Evolutionary conservation across 257 asterid species (phyloP).

Genomic region (Solanum acaule): DNA sequence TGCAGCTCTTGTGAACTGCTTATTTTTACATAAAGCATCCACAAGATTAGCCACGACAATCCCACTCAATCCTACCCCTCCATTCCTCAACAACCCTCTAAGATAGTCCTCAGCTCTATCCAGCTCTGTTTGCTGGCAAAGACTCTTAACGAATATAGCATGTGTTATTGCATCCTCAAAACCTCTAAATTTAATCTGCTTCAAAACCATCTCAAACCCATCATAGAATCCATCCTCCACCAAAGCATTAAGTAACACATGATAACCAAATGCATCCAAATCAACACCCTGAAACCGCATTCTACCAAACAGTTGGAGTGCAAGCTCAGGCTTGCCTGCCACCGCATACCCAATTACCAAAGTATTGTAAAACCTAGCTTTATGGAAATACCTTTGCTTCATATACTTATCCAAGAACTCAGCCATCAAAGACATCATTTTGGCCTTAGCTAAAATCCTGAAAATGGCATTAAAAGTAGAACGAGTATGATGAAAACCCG

Average conservation of each 20-base stretch:
- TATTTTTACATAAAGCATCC: conserved; percentile 52
- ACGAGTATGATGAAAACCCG: conserved; percentile 58
- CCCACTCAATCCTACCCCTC: conserved; percentile 22
- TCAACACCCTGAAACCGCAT: conserved; percentile 75
- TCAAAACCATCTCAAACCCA: conserved; percentile 33
- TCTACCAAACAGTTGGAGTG: conserved; percentile 62
- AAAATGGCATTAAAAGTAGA: conserved; percentile 62
- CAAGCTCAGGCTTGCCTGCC: conserved; percentile 60
- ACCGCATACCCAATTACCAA: conserved; percentile 73
- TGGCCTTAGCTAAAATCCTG: conserved; percentile 41
- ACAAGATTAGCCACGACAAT: conserved; percentile 39
- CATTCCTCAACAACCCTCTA: conserved; percentile 17
- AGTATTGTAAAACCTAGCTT: conserved; percentile 23
- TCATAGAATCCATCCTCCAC: conserved; percentile 54
- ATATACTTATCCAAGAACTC: conserved; percentile 34
- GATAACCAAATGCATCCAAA: conserved; percentile 50
- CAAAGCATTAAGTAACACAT: conserved; percentile 62
- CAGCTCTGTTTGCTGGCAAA: conserved; percentile 44
- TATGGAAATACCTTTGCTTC: conserved; percentile 20
- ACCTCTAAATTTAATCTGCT: conserved; percentile 47
- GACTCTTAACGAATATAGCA: conserved; percentile 50
- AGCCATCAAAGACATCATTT: conserved; percentile 37
- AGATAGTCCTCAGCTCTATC: conserved; percentile 54
- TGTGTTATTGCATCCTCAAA: conserved; percentile 38
- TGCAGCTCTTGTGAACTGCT: conserved; percentile 48